A percentile compares a stretch with the other conserved stretches of the same genome.
phyloP scores from a whole-genome alignment of 1,284 basidiomycete species.

The Bjerkandera adusta region DNA sequence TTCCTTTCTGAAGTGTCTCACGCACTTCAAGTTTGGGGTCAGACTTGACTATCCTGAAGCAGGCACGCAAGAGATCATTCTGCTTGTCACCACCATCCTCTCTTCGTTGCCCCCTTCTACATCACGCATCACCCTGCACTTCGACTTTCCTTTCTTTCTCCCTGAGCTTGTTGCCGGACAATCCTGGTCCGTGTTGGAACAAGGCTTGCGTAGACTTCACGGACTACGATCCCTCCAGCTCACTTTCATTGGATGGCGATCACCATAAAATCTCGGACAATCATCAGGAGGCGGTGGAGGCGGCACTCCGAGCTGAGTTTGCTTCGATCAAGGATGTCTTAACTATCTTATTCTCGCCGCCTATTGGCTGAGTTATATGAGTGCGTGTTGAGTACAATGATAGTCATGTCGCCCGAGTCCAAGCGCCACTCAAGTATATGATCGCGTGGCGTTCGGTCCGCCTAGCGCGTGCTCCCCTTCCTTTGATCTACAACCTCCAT shows the following conservation, averaged over 20 bases:
- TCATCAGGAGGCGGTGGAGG: not conserved
- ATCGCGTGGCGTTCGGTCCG: not conserved
- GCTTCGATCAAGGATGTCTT: not conserved
- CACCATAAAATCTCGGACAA: not conserved
- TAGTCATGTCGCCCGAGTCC: not conserved
- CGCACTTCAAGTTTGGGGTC: no score
- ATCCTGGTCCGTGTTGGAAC: no score
- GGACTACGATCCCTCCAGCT: not conserved
- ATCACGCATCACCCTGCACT: no score
- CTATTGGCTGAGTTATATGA: not conserved
- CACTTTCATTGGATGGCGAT: not conserved
- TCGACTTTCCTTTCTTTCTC: no score
- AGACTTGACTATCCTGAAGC: no score
- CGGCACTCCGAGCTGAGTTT: not conserved
- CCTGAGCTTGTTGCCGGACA: no score
- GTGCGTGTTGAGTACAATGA: not conserved
- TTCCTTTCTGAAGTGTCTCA: no score
- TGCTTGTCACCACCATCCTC: no score
- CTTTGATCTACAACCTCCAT: no score
- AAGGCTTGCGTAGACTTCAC: not conserved
- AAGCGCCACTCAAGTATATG: not conserved
- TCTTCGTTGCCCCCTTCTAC: no score
- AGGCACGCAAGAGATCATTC: no score
- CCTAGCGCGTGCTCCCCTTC: no score
- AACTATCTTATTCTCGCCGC: not conserved